phyloP scores from a whole-genome alignment of 1,284 basidiomycete species.

The Termitomyces sp. region DNA sequence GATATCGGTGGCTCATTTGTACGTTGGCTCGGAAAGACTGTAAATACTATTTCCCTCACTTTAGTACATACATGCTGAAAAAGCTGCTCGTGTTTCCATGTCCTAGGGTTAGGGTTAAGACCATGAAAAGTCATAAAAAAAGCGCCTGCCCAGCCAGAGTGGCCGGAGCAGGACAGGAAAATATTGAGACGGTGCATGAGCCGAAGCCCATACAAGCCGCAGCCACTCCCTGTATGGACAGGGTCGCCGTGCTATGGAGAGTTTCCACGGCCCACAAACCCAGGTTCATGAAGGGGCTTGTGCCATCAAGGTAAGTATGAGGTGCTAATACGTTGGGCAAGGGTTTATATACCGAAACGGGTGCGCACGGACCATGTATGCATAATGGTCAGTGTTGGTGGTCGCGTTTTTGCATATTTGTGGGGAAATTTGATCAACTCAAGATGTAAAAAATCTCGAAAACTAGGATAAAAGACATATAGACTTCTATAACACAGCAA shows the following conservation, averaged over 20 bases:
- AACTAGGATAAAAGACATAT: too few species aligned
- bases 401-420: too few species aligned
- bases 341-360: background rate
- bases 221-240: conserved; percentile 52
- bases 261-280: conserved; percentile 38
- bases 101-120: conserved; percentile 15
- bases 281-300: conserved; percentile 36
- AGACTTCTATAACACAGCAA: too few species aligned
- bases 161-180: conserved; percentile 61
- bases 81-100: background rate
- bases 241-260: conserved; percentile 69
- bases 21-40: too few species aligned
- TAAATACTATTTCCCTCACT: too few species aligned
- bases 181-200: conserved; percentile 69
- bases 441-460: too few species aligned
- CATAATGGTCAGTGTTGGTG: too few species aligned
- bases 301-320: conserved; percentile 34
- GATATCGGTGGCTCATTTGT: too few species aligned
- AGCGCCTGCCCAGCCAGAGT: conserved; percentile 46
- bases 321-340: background rate
- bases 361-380: conserved; percentile 7
- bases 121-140: conserved; percentile 23
- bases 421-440: too few species aligned
- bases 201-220: conserved; percentile 63
- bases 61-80: too few species aligned